Base-by-base conservation (phyloP, 2,329 filamentous ascomycete genomes). In the Emmonsiellopsis sp. region DNA sequence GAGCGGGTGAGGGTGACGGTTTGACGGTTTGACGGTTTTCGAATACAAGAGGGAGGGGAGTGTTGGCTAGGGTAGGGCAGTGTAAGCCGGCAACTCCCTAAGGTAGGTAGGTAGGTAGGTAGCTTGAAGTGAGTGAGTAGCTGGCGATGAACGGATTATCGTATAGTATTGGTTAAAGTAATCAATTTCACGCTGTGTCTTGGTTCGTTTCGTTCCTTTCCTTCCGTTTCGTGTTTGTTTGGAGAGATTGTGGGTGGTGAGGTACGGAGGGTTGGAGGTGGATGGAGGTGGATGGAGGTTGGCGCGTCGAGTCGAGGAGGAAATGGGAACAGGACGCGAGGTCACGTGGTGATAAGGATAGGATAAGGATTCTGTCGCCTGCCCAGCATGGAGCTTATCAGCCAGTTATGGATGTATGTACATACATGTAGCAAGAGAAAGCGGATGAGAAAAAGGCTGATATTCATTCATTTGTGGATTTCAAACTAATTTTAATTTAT, bases 51-150 rank as follows among this genome's bases (percentile, higher is more conserved):
- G 17, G 17, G 17, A 17, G 0, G 17, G 17, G 17, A 17, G 17
- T 17, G 17, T 17, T 27, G 21, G 21, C 21, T 27, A 3, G 21
- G 64, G 66, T 66, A 67, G 65, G 60, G 55, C 33, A 21, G 11
- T 1, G 14, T 6, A 1, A 1, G 10, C 37, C 3, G 37, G 6
- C 10, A 11, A 40, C 11, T 40, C 3, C 37, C 37, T 40, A 2
- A 17, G 17, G 17, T 17, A 40, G 14, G 14, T 14, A 40, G 17
- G 17, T 17, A 17, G n/a, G 17, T 17, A 17, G 17, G 17, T 17
- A 17, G 17, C 17, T 17, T 17, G 17, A 17, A 17, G 17, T 17
- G 17, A 17, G 17, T 17, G 17, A 17, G 17, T 17, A 17, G 17
- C 37, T 40, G 37, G 37, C 37, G 37, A 11, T 11, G 37, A 6